Evolutionary conservation across 2,329 filamentous ascomycete species (phyloP).

Genomic region (Ophiocordyceps sinensis): DNA sequence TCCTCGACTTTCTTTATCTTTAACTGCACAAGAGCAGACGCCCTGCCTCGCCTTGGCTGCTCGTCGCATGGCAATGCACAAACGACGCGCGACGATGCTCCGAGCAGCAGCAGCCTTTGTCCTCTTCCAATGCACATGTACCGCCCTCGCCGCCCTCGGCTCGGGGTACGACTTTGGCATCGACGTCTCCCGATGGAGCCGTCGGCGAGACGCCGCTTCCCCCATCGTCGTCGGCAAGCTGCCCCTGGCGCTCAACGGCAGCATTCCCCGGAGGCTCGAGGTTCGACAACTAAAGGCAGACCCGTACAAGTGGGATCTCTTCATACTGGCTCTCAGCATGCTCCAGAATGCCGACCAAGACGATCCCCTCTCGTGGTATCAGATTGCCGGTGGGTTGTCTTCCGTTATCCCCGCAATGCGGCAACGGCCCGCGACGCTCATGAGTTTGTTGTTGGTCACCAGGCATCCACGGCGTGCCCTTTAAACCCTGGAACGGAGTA

Average conservation of each 20-base stretch:
- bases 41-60: no score
- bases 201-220: slow-evolving; percentile 21
- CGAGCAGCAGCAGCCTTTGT: background rate
- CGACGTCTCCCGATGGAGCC: slow-evolving; percentile 23
- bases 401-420: background rate
- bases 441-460: background rate
- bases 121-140: background rate
- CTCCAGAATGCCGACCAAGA: slow-evolving; percentile 54
- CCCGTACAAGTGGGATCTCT: slow-evolving; percentile 59
- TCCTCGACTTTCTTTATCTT: no score
- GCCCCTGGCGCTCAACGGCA: slow-evolving; percentile 22
- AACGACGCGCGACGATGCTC: slow-evolving; percentile 1
- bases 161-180: slow-evolving; percentile 36
- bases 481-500: slow-evolving; percentile 38
- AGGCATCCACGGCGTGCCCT: slow-evolving; percentile 74
- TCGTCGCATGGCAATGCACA: background rate
- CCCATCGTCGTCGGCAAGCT: slow-evolving; percentile 28
- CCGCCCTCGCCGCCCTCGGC: slow-evolving; percentile 4
- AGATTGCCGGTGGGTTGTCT: slow-evolving; percentile 49
- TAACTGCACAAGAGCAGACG: no score
- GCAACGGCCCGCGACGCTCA: background rate
- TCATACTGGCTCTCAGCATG: slow-evolving; percentile 57
- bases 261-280: slow-evolving; percentile 41
- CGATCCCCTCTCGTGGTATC: slow-evolving; percentile 57
- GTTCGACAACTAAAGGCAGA: slow-evolving; percentile 52